A percentile compares a stretch with the other conserved stretches of the same genome.
These are phyloP conservation scores for Aspergillus coremiiformis DNA, from an alignment of 495 filamentous ascomycete species.

Conservation along the genomic window DNA sequence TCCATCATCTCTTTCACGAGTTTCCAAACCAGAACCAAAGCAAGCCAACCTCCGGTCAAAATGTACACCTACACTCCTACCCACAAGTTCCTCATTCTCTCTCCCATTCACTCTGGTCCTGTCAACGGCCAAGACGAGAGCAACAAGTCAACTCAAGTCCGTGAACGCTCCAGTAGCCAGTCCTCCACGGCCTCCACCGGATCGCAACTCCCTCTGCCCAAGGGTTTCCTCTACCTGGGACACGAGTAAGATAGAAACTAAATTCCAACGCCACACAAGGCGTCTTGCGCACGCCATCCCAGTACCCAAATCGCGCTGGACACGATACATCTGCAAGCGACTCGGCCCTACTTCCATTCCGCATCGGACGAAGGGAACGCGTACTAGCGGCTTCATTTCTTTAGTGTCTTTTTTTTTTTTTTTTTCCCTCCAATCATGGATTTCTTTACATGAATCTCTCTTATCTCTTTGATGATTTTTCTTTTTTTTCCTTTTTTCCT, in stretches of 20 bases:
- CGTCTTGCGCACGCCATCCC: neutral
- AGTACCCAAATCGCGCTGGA: constrained; percentile 19
- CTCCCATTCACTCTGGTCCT: constrained; percentile 33
- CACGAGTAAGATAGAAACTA: constrained; percentile 8
- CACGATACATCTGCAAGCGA: constrained; percentile 11
- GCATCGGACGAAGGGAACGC: neutral
- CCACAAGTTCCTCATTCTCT: constrained; percentile 34
- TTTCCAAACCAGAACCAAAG: constrained; percentile 6
- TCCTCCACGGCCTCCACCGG: constrained; percentile 19
- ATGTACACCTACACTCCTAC: constrained; percentile 35
- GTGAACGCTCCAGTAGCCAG: constrained; percentile 16
- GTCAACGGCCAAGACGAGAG: constrained; percentile 20
- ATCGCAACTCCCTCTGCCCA: constrained; percentile 18
- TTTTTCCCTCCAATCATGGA: neutral
- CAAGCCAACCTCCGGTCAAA: constrained; percentile 12
- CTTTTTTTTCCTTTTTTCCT: constrained; percentile 2
- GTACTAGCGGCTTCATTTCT: neutral
- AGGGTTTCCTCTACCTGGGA: constrained; percentile 29
- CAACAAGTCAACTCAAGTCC: constrained; percentile 5
- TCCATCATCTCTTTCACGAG: constrained; percentile 1
- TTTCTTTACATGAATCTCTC: neutral
- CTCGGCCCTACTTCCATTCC: neutral
- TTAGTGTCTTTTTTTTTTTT: too few species aligned
- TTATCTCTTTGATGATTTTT: constrained; percentile 4
- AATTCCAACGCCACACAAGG: neutral